Evolutionary conservation across 1,139 yeast genomes (phyloP), one percentile per base, ranked within the genome.

Genomic region (Debaryomyces psychrophilus): DNA sequence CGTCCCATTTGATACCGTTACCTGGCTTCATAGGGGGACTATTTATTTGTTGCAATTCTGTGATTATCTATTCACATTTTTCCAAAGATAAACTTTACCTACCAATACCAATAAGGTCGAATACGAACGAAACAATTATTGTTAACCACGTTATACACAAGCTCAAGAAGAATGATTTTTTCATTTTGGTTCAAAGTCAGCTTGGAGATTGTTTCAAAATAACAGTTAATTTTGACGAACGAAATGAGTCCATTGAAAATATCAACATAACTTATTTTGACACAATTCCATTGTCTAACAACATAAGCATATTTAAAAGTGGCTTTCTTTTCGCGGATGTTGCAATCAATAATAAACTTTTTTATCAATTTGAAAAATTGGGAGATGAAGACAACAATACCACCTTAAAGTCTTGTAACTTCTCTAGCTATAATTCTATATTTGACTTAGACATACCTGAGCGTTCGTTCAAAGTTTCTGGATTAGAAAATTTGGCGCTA

Each of bases 181-280:
- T 92, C 56, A 76, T 85, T n/a, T 63, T 93, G 22, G 55, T 88
- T 0, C 98, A 93, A 59, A 79, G 82, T 14, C 75, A 81, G 36
- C 61, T 67, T 9, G 98, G 98, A 9, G 96, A 90, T 59, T 54
- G 90, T n/a, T 87, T 83, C 67, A 90, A 88, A 58, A 62, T 90
- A 6, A 73, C 82, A 3, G 64, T 87, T 3, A 73, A 69, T 17
- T 68, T 56, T 45, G 61, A 65, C 37, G 54, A 54, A 1, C 76
- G 73, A 36, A 69, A 68, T 34, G 79, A 73, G 35, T 58, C 67
- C 15, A 68, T 88, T n/a, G 69, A 75, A 11, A 52, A 56, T 31
- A 59, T 69, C 1, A 51, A 44, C 2, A 51, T 69, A 9, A 57
- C 64, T 4, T 90, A 86, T 59, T 92, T 90, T 64, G 97, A 90